These are phyloP conservation scores for Neurospora crassa DNA, from an alignment of 2,329 filamentous ascomycete species.

Conservation along the genomic window DNA sequence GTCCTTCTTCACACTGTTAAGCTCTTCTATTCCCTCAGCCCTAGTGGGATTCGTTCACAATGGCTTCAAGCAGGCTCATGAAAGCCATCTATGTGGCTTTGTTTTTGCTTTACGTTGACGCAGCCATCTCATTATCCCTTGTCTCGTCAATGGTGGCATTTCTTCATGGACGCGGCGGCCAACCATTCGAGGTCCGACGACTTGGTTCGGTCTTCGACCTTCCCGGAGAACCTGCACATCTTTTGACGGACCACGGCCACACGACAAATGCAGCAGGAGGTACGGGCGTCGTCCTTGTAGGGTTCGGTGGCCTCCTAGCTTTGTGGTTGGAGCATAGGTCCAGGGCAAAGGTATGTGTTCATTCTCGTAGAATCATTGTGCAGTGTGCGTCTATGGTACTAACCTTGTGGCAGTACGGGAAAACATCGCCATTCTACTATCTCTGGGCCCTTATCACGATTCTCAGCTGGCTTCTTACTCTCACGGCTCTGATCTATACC, in stretches of 20 bases:
- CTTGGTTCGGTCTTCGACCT: conserved; percentile 18
- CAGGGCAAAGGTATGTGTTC: conserved; percentile 6
- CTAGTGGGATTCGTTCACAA: background rate
- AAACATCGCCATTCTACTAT: conserved; percentile 21
- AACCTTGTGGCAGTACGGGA: conserved; percentile 10
- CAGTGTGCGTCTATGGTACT: background rate
- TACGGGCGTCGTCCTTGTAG: conserved; percentile 26
- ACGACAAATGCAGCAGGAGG: conserved; percentile 32
- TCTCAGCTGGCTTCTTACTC: conserved; percentile 26
- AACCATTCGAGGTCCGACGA: conserved; percentile 18
- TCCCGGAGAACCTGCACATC: conserved; percentile 20
- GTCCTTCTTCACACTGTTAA: background rate
- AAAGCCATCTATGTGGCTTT: conserved; percentile 18
- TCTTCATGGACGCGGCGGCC: conserved; percentile 23
- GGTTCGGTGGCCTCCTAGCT: conserved; percentile 23
- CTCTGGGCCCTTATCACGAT: conserved; percentile 25
- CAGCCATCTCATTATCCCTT: conserved; percentile 29
- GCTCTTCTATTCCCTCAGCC: background rate
- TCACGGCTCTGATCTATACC: conserved; percentile 27
- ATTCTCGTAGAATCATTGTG: background rate
- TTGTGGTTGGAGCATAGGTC: conserved; percentile 21
- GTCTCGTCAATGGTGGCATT: conserved; percentile 29
- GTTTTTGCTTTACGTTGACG: conserved; percentile 26
- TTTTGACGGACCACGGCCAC: conserved; percentile 31
- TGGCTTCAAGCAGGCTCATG: conserved; percentile 4